A percentile compares a stretch with the other conserved stretches of the same genome.
These are phyloP conservation scores for Tolypocladium endophyticum DNA, from an alignment of 2,329 filamentous ascomycete genomes.

Conservation along the genomic window DNA sequence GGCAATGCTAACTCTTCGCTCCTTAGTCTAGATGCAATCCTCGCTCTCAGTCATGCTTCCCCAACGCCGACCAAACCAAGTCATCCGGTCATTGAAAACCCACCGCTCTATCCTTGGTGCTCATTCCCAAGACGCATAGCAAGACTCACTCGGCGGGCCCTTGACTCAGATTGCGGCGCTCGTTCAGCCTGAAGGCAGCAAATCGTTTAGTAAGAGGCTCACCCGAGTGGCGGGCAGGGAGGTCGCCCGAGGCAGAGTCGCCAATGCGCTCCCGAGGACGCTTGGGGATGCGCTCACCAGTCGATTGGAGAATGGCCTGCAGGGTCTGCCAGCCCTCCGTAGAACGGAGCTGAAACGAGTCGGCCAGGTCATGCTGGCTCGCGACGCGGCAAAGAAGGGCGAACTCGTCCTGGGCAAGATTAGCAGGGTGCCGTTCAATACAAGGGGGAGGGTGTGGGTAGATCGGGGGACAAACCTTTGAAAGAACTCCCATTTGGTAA, in stretches of 20 bases:
- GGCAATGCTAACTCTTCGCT: background rate
- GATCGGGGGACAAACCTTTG: constrained; percentile 52
- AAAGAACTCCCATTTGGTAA: constrained; percentile 68
- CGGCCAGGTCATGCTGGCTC: constrained; percentile 66
- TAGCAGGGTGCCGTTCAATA: background rate
- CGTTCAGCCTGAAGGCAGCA: constrained; percentile 55
- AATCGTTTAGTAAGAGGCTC: constrained; percentile 55
- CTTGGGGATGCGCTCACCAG: constrained; percentile 92
- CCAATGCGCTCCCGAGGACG: constrained; percentile 38
- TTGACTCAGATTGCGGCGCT: constrained; percentile 12
- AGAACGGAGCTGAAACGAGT: constrained; percentile 73
- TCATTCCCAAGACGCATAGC: background rate
- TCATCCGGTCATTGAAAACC: background rate
- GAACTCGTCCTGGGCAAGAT: constrained; percentile 68
- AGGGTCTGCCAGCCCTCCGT: constrained; percentile 91
- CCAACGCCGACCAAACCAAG: background rate
- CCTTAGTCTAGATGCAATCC: background rate
- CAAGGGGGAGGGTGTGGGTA: background rate
- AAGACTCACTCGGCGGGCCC: background rate
- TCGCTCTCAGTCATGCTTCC: background rate
- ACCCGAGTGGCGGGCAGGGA: constrained; percentile 25
- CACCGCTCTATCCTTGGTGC: too few species aligned
- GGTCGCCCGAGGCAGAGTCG: constrained; percentile 12
- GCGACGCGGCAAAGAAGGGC: constrained; percentile 76
- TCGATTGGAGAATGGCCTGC: constrained; percentile 86